Percentiles rank a stretch among this genome's conserved stretches.
These are phyloP conservation scores for Tylopilus sp. DNA, from an alignment of 768 basidiomycete species.

Conservation along the genomic window DNA sequence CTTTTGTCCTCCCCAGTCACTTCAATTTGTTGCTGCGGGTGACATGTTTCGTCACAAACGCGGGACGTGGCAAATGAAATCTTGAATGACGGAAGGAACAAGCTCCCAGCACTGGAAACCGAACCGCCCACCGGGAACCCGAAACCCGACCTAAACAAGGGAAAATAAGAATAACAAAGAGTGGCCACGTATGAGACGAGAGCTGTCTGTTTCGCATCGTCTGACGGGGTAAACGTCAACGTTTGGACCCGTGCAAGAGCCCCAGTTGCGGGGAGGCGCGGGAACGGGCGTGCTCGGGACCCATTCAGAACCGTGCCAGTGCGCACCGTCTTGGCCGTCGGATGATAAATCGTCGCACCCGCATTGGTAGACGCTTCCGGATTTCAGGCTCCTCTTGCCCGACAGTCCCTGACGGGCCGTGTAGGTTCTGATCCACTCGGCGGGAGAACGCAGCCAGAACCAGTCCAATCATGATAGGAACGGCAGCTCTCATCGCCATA, in stretches of 20 bases:
- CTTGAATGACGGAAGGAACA: not conserved
- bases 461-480: not conserved
- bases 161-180: not conserved
- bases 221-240: conserved; percentile 1
- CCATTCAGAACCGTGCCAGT: not conserved
- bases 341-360: not conserved
- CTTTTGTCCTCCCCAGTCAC: conserved; percentile 2
- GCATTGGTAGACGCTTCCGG: not conserved
- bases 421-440: not conserved
- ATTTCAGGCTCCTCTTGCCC: not conserved
- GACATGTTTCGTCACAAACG: conserved; percentile 11
- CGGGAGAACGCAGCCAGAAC: not conserved
- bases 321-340: not conserved
- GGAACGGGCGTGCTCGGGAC: not conserved
- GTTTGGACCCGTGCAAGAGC: conserved; percentile 7
- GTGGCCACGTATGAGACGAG: not conserved
- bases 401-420: not conserved
- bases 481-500: not conserved
- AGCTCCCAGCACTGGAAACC: not conserved
- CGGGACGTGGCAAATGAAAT: conserved; percentile 8
- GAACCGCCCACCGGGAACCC: not conserved
- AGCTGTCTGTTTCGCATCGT: not conserved
- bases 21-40: not conserved
- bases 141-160: not conserved
- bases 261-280: not conserved